phyloP scores from a whole-genome alignment of 345 rosid genomes.

The Erucastrum elatum region DNA sequence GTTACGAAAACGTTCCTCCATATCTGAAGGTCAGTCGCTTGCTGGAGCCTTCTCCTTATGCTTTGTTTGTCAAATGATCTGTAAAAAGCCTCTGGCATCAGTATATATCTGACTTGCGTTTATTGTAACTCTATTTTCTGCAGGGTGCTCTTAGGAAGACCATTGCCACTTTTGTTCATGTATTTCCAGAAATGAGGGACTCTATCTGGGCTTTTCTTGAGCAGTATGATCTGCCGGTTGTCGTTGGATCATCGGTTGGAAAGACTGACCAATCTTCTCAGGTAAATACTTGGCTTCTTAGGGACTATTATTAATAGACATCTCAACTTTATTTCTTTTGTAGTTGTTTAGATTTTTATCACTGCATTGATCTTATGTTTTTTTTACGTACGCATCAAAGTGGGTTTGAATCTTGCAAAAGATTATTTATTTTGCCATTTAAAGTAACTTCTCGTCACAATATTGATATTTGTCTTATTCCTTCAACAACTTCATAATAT shows the following conservation, averaged over 20 bases:
- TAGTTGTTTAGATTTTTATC: not conserved
- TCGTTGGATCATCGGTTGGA: constrained; percentile 61
- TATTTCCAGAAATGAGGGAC: constrained; percentile 76
- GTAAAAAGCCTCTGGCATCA: constrained; percentile 21
- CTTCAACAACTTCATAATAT: not conserved
- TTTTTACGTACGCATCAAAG: not conserved
- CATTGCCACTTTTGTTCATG: constrained; percentile 64
- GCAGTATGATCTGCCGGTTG: constrained; percentile 94
- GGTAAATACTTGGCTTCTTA: constrained; percentile 45
- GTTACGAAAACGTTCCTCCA: constrained; percentile 93
- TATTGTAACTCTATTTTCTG: constrained; percentile 26
- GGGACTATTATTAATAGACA: constrained; percentile 6
- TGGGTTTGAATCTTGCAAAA: constrained; percentile 7
- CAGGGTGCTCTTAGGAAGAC: constrained; percentile 96
- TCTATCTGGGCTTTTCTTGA: constrained; percentile 84
- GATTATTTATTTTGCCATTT: not conserved
- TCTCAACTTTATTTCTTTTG: not conserved
- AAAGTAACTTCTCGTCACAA: constrained; percentile 3
- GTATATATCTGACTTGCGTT: constrained; percentile 12
- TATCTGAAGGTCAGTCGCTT: constrained; percentile 68
- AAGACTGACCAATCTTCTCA: constrained; percentile 59
- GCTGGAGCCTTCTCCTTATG: constrained; percentile 23
- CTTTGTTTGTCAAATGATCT: constrained; percentile 3
- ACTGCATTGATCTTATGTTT: constrained; percentile 1
- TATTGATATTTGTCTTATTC: not conserved